Conservation (phyloP, 257 asterid genomes). For the Henckelia pumila region DNA sequence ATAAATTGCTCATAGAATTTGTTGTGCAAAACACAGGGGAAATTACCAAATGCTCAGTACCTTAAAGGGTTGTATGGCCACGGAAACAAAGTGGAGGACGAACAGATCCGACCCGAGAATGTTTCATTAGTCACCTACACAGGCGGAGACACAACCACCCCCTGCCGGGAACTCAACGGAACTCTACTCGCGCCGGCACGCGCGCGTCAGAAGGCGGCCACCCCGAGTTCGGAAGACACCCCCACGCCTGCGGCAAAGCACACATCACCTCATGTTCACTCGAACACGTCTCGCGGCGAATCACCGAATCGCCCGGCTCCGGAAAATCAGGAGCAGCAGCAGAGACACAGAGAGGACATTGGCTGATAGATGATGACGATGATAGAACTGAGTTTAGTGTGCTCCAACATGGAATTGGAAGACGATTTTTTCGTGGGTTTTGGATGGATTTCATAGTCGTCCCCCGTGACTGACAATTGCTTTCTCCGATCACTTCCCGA, state of each 20-base stretch:
- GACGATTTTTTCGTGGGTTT: constrained; percentile 77
- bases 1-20: neutral
- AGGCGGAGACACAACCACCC: constrained; percentile 65
- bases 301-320: constrained; percentile 40
- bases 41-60: constrained; percentile 65
- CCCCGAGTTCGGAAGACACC: constrained; percentile 21
- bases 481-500: constrained; percentile 35
- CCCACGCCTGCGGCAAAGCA: constrained; percentile 38
- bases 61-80: constrained; percentile 58
- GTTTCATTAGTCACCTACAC: constrained; percentile 61
- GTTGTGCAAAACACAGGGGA: constrained; percentile 34
- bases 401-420: constrained; percentile 39
- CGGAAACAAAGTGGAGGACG: constrained; percentile 70
- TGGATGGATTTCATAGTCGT: constrained; percentile 58
- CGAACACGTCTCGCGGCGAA: constrained; percentile 37
- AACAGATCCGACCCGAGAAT: constrained; percentile 50
- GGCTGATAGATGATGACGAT: constrained; percentile 32
- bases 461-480: constrained; percentile 31
- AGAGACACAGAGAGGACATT: constrained; percentile 34
- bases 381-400: constrained; percentile 41
- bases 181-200: constrained; percentile 57
- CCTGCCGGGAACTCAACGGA: constrained; percentile 54
- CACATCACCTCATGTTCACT: constrained; percentile 38
- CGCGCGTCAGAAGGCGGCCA: constrained; percentile 35
- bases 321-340: constrained; percentile 51